Conservation (phyloP, 1,139 yeast species). For the Saccharomyces hybrid region DNA sequence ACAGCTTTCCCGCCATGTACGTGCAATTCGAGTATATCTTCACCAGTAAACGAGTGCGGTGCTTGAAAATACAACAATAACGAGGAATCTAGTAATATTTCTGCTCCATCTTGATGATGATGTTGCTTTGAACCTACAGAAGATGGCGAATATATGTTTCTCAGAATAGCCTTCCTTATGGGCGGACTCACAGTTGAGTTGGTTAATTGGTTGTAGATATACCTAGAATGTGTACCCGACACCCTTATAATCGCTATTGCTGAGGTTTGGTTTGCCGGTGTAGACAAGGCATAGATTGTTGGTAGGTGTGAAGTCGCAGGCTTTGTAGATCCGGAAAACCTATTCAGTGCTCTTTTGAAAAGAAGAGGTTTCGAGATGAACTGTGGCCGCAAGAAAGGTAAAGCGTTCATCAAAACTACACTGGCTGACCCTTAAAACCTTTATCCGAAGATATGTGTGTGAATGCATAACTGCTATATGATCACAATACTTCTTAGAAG, state of each 20-base stretch:
- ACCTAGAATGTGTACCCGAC: constrained; percentile 58
- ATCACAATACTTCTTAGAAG: background rate
- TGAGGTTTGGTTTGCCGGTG: constrained; percentile 61
- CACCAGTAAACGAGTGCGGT: constrained; percentile 87
- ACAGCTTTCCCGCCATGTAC: constrained; percentile 93
- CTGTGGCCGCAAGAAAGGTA: background rate
- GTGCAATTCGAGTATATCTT: constrained; percentile 79
- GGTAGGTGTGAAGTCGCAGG: constrained; percentile 27
- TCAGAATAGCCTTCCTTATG: constrained; percentile 49
- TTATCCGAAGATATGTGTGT: background rate
- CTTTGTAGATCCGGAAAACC: background rate
- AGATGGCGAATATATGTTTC: constrained; percentile 42
- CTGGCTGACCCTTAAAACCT: background rate
- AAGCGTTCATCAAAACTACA: background rate
- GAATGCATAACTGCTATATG: background rate
- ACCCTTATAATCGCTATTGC: constrained; percentile 84
- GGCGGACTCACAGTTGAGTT: constrained; percentile 32
- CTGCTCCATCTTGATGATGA: constrained; percentile 10
- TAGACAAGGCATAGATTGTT: constrained; percentile 86
- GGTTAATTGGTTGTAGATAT: constrained; percentile 34
- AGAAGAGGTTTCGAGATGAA: background rate
- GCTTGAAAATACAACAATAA: constrained; percentile 57
- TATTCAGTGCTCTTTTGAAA: background rate
- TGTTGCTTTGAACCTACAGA: background rate
- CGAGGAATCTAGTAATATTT: constrained; percentile 62